Evolutionary conservation across 2,329 filamentous ascomycete genomes (phyloP).

Genomic region (Hysterium pulicare): DNA sequence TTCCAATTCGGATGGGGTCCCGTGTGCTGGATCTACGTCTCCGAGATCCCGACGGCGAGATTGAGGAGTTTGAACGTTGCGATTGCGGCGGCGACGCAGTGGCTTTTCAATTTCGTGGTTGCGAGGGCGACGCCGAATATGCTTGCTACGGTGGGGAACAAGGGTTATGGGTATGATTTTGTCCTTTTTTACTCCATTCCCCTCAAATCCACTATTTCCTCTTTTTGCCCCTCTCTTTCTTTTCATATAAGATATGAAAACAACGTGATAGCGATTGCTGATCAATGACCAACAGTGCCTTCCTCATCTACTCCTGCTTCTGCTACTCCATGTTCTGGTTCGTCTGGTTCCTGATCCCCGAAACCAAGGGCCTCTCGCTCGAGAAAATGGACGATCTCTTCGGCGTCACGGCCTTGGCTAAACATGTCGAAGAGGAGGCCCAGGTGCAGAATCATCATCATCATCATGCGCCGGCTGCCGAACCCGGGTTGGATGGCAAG

Average conservation of each 20-base stretch:
- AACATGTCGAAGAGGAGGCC: constrained; percentile 26
- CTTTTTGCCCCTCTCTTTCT: background rate
- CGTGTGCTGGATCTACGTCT: constrained; percentile 69
- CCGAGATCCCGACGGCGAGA: constrained; percentile 66
- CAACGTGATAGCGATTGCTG: too few species aligned
- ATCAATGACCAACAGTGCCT: constrained; percentile 61
- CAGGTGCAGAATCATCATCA: constrained; percentile 22
- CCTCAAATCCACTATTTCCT: background rate
- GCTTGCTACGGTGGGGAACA: constrained; percentile 54
- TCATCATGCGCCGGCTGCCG: constrained; percentile 13
- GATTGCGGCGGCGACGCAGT: constrained; percentile 65
- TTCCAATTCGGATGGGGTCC: constrained; percentile 64
- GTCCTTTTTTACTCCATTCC: background rate
- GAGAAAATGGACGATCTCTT: constrained; percentile 67
- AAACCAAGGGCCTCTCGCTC: constrained; percentile 64
- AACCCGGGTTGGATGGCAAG: constrained; percentile 31
- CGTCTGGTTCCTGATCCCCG: constrained; percentile 66
- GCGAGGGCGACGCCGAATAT: constrained; percentile 66
- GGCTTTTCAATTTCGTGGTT: constrained; percentile 73
- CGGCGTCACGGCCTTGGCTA: constrained; percentile 53
- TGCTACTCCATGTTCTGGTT: constrained; percentile 64
- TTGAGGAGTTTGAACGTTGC: constrained; percentile 66
- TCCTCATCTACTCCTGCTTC: constrained; percentile 67
- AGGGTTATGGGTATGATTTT: constrained; percentile 46
- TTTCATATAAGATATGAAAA: too few species aligned